phyloP scores from a whole-genome alignment of 2,329 filamentous ascomycete genomes.

The Penicillium palitans region DNA sequence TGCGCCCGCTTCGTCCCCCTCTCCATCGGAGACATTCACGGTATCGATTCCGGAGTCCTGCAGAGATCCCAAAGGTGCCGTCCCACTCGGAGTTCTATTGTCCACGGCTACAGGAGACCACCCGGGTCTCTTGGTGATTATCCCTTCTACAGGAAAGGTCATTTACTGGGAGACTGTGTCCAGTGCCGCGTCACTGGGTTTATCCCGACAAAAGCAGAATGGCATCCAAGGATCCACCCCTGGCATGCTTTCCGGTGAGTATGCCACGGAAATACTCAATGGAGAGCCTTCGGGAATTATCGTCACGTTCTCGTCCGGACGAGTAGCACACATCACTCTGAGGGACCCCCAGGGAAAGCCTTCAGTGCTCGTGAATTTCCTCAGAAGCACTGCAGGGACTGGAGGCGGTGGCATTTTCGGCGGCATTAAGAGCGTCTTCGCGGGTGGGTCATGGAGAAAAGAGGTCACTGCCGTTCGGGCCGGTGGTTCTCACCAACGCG shows the following conservation, averaged over 20 bases:
- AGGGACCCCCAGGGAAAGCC: constrained; percentile 86
- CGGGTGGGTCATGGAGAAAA: constrained; percentile 67
- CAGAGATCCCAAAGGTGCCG: constrained; percentile 64
- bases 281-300: constrained; percentile 87
- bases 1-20: constrained; percentile 33
- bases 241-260: constrained; percentile 76
- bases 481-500: constrained; percentile 68
- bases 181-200: constrained; percentile 77
- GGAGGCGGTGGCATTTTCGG: constrained; percentile 70
- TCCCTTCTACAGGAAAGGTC: constrained; percentile 79
- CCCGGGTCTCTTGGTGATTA: constrained; percentile 81
- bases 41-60: constrained; percentile 76
- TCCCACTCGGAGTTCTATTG: constrained; percentile 81
- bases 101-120: constrained; percentile 76
- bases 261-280: constrained; percentile 72
- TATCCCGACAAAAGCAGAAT: constrained; percentile 77
- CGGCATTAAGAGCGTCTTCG: constrained; percentile 75
- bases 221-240: constrained; percentile 74
- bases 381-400: constrained; percentile 62
- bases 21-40: constrained; percentile 64
- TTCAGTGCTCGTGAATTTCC: constrained; percentile 72
- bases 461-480: constrained; percentile 79
- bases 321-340: constrained; percentile 81
- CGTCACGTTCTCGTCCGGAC: constrained; percentile 78
- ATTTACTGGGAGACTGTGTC: constrained; percentile 96